Conservation (phyloP, 495 filamentous ascomycete species). For the Penicillium fimorum region DNA sequence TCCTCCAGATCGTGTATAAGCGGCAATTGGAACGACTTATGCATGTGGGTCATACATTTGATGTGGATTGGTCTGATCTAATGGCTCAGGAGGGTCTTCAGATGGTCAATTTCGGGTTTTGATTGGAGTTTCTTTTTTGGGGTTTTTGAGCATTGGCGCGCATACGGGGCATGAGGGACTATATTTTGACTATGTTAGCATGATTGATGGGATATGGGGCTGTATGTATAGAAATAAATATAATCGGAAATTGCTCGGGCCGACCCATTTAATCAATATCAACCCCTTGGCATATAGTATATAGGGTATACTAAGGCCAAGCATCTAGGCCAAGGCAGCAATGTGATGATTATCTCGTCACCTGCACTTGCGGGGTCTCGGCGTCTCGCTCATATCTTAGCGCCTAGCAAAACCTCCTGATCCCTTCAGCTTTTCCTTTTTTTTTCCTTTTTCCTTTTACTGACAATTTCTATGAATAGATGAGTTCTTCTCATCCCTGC, state of each 20-base stretch:
- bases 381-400: constrained; percentile 25
- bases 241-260: constrained; percentile 7
- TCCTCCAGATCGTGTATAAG: constrained; percentile 53
- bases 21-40: constrained; percentile 40
- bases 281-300: background rate
- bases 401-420: constrained; percentile 10
- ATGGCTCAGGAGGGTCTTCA: constrained; percentile 41
- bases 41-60: constrained; percentile 35
- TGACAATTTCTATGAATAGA: constrained; percentile 11
- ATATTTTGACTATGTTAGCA: constrained; percentile 12
- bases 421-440: constrained; percentile 4
- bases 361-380: constrained; percentile 31
- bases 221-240: constrained; percentile 24
- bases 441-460: constrained; percentile 3
- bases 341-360: constrained; percentile 19
- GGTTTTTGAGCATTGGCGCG: constrained; percentile 8
- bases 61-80: constrained; percentile 49
- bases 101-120: constrained; percentile 47
- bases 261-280: constrained; percentile 6
- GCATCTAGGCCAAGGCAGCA: constrained; percentile 12
- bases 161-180: constrained; percentile 9
- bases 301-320: too few species aligned
- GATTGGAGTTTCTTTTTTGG: constrained; percentile 8
- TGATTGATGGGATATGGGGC: constrained; percentile 18
- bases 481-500: constrained; percentile 9